phyloP scores from a whole-genome alignment of 495 filamentous ascomycete species.

The Parmelia sp. region DNA sequence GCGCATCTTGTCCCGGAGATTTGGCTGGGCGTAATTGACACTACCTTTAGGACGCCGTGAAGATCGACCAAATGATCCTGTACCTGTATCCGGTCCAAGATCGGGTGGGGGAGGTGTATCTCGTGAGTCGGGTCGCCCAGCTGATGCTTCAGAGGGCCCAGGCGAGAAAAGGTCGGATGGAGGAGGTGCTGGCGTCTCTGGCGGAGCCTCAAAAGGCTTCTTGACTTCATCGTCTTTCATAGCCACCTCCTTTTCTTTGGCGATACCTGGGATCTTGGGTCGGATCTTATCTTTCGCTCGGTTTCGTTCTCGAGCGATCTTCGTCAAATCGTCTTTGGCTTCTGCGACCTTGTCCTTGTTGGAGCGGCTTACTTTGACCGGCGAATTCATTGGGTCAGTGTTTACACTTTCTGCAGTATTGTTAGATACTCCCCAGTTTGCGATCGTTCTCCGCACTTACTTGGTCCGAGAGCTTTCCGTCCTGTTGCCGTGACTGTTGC shows the following conservation, averaged over 20 bases:
- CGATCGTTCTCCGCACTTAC: conserved; percentile 37
- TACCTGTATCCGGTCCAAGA: conserved; percentile 36
- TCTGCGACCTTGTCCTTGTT: conserved; percentile 20
- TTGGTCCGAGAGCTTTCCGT: conserved; percentile 54
- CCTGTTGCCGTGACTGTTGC: conserved; percentile 20
- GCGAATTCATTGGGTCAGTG: conserved; percentile 37
- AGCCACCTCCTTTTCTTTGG: neutral
- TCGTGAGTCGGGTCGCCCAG: conserved; percentile 32
- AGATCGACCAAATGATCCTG: conserved; percentile 47
- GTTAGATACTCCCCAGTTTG: conserved; percentile 24
- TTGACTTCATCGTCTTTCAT: neutral
- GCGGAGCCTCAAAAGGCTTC: conserved; percentile 13
- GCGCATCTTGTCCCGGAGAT: conserved; percentile 80
- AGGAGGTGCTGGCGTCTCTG: conserved; percentile 27
- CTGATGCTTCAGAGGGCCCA: conserved; percentile 33
- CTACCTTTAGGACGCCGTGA: conserved; percentile 58
- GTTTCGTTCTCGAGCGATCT: conserved; percentile 18
- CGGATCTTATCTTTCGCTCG: conserved; percentile 14
- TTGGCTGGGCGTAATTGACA: conserved; percentile 83
- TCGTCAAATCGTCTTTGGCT: conserved; percentile 21
- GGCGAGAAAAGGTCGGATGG: conserved; percentile 33
- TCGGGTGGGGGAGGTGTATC: conserved; percentile 53
- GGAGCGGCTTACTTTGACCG: conserved; percentile 30
- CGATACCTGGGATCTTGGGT: neutral
- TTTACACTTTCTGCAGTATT: conserved; percentile 48